A percentile compares a stretch with the other conserved stretches of the same genome.
Conservation (phyloP, 1,284 basidiomycete genomes). For the Cryptococcus jaspeensis region DNA sequence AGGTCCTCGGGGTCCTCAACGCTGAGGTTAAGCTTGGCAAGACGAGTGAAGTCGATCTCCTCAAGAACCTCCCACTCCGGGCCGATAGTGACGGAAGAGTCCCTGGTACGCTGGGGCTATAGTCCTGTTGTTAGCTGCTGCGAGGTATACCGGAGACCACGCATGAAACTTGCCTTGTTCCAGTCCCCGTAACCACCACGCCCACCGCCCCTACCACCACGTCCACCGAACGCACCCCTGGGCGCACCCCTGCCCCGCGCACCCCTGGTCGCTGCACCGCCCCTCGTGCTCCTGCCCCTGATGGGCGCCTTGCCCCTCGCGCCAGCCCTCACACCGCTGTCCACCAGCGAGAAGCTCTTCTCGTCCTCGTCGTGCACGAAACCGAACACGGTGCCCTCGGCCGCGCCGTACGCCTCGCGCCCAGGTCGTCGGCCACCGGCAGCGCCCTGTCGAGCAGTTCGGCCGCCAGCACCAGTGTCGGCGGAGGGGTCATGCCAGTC, state of each 20-base stretch:
- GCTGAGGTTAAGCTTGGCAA: conserved; percentile 86
- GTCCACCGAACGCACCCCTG: conserved; percentile 46
- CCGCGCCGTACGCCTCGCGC: conserved; percentile 54
- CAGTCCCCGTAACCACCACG: conserved; percentile 83
- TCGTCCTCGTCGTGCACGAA: conserved; percentile 99
- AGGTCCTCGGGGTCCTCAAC: conserved; percentile 86
- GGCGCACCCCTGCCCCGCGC: conserved; percentile 52
- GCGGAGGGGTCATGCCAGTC: conserved; percentile 76
- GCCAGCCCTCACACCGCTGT: conserved; percentile 55
- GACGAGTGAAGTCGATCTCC: conserved; percentile 94
- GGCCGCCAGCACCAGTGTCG: conserved; percentile 60
- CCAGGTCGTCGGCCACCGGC: conserved; percentile 40
- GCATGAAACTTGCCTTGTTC: conserved; percentile 69
- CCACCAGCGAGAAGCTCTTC: conserved; percentile 94
- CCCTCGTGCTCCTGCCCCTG: conserved; percentile 9
- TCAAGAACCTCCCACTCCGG: conserved; percentile 91
- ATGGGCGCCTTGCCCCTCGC: conserved; percentile 22
- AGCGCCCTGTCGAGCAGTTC: conserved; percentile 45
- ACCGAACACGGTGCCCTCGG: conserved; percentile 87
- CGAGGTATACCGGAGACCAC: background rate
- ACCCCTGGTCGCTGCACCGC: conserved; percentile 24
- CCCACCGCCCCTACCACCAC: conserved; percentile 62
- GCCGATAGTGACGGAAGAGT: conserved; percentile 90
- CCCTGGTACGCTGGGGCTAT: conserved; percentile 82
- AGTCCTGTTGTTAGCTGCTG: background rate